phyloP scores from a whole-genome alignment of 768 basidiomycete genomes.

The Rhodotorula paludigena region DNA sequence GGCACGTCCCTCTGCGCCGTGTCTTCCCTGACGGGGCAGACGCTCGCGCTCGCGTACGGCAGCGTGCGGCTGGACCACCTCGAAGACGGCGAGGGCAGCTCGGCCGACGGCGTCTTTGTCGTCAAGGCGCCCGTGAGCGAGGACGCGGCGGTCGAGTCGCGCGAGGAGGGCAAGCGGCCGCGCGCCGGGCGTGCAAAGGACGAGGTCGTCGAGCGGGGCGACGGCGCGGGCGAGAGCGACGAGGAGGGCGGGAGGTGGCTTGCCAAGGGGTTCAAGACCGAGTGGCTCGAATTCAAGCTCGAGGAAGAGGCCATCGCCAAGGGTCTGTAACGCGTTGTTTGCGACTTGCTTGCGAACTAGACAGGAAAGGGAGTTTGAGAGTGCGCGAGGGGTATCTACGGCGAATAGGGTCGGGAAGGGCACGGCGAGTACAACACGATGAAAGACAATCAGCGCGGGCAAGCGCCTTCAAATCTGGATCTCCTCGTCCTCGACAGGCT shows the following conservation, averaged over 20 bases:
- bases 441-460: too few species aligned
- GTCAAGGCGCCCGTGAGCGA: conserved; percentile 4
- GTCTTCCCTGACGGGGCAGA: neutral
- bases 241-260: conserved; percentile 33
- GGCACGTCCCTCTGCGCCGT: conserved; percentile 18
- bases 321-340: neutral
- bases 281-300: conserved; percentile 30
- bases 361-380: too few species aligned
- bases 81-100: neutral
- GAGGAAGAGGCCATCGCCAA: conserved; percentile 27
- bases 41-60: conserved; percentile 29
- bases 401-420: too few species aligned
- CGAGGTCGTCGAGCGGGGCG: neutral
- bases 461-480: neutral
- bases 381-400: too few species aligned
- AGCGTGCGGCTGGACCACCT: conserved; percentile 26
- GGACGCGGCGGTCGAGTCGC: neutral
- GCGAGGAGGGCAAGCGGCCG: neutral
- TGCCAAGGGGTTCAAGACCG: conserved; percentile 29
- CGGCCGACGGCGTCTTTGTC: conserved; percentile 10
- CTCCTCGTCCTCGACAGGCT: neutral
- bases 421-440: too few species aligned
- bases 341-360: too few species aligned
- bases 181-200: neutral
- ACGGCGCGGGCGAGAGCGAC: conserved; percentile 22